phyloP scores from a whole-genome alignment of 2,329 filamentous ascomycete species.

The Penicillium expansum region DNA sequence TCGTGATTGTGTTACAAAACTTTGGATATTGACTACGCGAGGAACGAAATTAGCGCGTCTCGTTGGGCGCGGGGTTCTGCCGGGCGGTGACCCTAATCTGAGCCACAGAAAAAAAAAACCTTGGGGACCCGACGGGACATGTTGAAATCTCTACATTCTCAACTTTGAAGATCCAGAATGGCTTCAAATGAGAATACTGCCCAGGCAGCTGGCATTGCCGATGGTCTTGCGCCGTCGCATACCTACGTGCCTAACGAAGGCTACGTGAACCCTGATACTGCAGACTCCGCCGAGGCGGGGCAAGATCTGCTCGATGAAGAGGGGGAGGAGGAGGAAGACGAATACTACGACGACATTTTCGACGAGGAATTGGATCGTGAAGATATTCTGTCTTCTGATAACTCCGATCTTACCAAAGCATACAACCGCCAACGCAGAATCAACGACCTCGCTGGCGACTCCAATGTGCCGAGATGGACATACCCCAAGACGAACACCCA shows the following conservation, averaged over 20 bases:
- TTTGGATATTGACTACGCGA: constrained; percentile 16
- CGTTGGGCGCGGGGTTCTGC: constrained; percentile 37
- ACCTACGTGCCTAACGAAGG: constrained; percentile 51
- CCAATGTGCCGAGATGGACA: constrained; percentile 53
- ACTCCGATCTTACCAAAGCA: constrained; percentile 73
- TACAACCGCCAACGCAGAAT: constrained; percentile 81
- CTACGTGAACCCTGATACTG: constrained; percentile 42
- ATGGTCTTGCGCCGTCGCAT: constrained; percentile 47
- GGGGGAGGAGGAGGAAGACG: constrained; percentile 54
- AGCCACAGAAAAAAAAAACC: constrained; percentile 29
- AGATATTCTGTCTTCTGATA: constrained; percentile 56
- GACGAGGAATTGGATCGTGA: constrained; percentile 56
- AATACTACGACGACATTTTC: constrained; percentile 61
- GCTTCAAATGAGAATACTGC: constrained; percentile 21
- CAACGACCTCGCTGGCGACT: constrained; percentile 52
- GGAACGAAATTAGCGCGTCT: constrained; percentile 26
- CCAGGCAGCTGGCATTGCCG: constrained; percentile 37
- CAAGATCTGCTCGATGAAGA: constrained; percentile 35
- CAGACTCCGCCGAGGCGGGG: constrained; percentile 34
- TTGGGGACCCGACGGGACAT: constrained; percentile 12
- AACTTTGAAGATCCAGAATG: constrained; percentile 22
- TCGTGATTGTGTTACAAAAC: constrained; percentile 13
- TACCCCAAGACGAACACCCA: constrained; percentile 73
- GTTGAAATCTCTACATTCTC: constrained; percentile 5
- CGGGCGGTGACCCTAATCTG: constrained; percentile 30